Base-by-base conservation (phyloP, 75 land plant species). In the Azolla pinnata region DNA sequence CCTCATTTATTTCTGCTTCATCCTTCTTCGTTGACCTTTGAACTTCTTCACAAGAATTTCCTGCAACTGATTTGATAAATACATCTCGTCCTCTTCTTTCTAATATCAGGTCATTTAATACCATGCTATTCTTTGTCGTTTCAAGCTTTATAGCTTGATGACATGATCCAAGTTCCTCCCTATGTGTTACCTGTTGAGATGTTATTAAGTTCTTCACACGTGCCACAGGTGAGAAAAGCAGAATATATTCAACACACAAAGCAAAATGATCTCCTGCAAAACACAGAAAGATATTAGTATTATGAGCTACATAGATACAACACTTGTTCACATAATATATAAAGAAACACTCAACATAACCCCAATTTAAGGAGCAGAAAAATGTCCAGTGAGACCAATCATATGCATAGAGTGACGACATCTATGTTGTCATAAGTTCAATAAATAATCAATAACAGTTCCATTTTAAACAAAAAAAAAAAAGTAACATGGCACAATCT, bases 211-310 rank as follows among this genome's bases (percentile, higher is more conserved):
- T 44, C 20, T 68, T 45, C 21, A 61, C 54, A 27, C 46, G 53
- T 19, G 46, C 7, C n/a, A 46, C 4, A 2, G 76, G 72, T 21
- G 76, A 60, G 29, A 61, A 68, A 21, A 56, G 76, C 27, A 73
- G 40, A n/a, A 73, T 60, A 56, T 59, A 73, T 42, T 73, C 76
- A 10, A 73, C 61, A 55, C 76, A 62, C 30, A 50, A 46, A 19
- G 76, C 71, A 49, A 67, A 73, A 61, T 73, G 76, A 26, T 73
- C 73, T 20, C 76, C 76, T 72, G 71, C 17, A 68, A 44, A 33
- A 57, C 30, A 29, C 17, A 18, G 42, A 59, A n/a, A 38, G 42
- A n/a, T n/a, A n/a, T n/a, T n/a, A n/a, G n/a, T n/a, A n/a, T n/a
- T n/a, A n/a, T n/a, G n/a, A n/a, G n/a, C n/a, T n/a, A n/a, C n/a